A percentile compares a stretch with the other conserved stretches of the same genome.
Conservation (phyloP, 345 rosid species). For the Brassica nigra region DNA sequence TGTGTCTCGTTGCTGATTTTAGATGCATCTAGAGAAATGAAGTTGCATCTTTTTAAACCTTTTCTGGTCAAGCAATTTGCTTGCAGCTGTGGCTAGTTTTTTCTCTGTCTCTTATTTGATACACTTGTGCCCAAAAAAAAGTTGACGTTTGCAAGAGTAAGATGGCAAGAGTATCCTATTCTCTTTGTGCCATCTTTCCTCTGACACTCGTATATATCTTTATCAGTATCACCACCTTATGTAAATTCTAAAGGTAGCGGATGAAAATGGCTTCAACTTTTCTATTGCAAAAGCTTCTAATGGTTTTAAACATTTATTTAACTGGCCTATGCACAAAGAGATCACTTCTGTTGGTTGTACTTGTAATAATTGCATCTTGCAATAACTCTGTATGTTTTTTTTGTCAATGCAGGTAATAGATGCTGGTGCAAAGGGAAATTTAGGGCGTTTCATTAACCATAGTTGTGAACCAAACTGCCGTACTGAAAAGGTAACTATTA, state of each 20-base stretch:
- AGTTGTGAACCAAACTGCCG: constrained; percentile 99
- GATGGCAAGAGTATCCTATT: not conserved
- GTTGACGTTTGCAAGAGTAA: not conserved
- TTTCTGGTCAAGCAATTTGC: constrained; percentile 5
- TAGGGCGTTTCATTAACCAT: constrained; percentile 98
- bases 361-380: constrained; percentile 17
- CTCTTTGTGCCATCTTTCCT: not conserved
- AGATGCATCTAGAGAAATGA: not conserved
- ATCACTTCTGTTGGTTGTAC: constrained; percentile 9
- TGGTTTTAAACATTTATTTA: not conserved
- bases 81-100: constrained; percentile 2
- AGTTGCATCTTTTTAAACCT: not conserved
- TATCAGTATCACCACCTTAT: constrained; percentile 1
- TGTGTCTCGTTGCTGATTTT: not conserved
- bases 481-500: constrained; percentile 81
- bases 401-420: constrained; percentile 76
- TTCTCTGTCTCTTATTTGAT: constrained; percentile 10
- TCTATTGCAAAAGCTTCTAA: not conserved
- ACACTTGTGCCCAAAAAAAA: constrained; percentile 3
- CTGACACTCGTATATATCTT: constrained; percentile 4
- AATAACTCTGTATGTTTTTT: constrained; percentile 8
- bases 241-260: not conserved
- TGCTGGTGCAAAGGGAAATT: constrained; percentile 92
- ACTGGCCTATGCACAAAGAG: constrained; percentile 5
- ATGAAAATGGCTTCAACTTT: not conserved